A percentile compares a stretch with the other conserved stretches of the same genome.
These are phyloP conservation scores for Pythium phragmitis DNA, from an alignment of 352 stramenopile species.

Conservation along the genomic window DNA sequence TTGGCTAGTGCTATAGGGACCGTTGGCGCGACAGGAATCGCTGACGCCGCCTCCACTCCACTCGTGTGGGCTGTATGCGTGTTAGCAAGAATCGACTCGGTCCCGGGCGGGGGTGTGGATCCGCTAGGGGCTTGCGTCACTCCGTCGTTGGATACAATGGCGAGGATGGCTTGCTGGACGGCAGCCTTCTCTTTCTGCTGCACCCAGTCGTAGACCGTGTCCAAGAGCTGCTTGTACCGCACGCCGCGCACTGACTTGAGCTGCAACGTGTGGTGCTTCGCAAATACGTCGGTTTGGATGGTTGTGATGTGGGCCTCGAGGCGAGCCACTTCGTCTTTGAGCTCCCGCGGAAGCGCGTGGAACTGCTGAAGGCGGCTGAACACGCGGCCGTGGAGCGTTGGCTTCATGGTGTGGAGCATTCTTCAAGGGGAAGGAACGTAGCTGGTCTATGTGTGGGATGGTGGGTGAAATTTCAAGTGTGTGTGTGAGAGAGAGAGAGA, in stretches of 20 bases:
- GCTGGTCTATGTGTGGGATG: too few species aligned
- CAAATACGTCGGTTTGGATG: slow-evolving; percentile 34
- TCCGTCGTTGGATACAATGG: too few species aligned
- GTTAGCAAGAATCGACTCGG: not conserved
- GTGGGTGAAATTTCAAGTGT: too few species aligned
- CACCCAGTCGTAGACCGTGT: slow-evolving; percentile 46
- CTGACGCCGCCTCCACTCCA: not conserved
- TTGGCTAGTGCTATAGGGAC: not conserved
- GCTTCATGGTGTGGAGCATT: too few species aligned
- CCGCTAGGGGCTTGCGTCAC: too few species aligned
- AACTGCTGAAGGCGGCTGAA: slow-evolving; percentile 26
- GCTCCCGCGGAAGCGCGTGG: slow-evolving; percentile 5
- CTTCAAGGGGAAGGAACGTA: too few species aligned
- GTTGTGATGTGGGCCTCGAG: slow-evolving; percentile 37
- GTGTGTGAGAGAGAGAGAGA: too few species aligned
- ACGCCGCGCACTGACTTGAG: slow-evolving; percentile 42
- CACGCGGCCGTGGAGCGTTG: slow-evolving; percentile 17
- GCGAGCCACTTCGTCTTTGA: slow-evolving; percentile 11
- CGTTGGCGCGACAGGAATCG: not conserved
- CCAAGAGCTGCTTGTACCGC: slow-evolving; percentile 45
- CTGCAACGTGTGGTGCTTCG: slow-evolving; percentile 29
- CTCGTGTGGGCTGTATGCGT: not conserved
- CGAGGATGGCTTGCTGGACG: too few species aligned
- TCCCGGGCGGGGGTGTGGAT: not conserved
- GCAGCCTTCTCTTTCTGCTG: not conserved